Base-by-base conservation (phyloP, 352 stramenopile genomes). In the Aphanomyces invadans region DNA sequence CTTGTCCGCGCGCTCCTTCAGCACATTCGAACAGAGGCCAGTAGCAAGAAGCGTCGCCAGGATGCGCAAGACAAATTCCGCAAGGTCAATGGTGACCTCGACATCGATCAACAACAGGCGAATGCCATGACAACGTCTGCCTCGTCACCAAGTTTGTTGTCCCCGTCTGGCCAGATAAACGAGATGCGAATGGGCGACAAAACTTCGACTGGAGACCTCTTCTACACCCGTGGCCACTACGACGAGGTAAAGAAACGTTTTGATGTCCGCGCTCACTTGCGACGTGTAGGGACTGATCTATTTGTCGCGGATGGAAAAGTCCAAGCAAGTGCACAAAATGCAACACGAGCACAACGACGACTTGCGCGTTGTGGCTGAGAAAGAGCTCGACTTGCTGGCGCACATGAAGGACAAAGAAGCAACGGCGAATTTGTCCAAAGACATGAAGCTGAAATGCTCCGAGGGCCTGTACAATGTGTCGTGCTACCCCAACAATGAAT, bases 161-260 rank as follows among this genome's bases (percentile, higher is more conserved):
- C 36, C 15, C 36, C 36, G 15, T 42, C 36, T 42, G 7, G 36
- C 15, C 36, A 42, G 36, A 42, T 7, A 15, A 42, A 42, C 15
- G 15, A 7, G 7, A 15, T 32, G 49, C 7, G 17, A n/a, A 29
- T 33, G 29, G 23, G n/a, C 15, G 39, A 17, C 32, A 23, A 44
- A 19, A 3, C 44, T 1, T 57, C 42, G 10, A 57, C 21, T 39
- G 85, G 83, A 3, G 85, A 93, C 63, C 69, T 93, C 38, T 93
- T 93, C 67, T 94, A 92, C 69, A 81, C 88, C 68, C 79, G 83
- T n/a, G 85, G 85, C 0, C 78, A 87, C 44, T 94, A 92, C 66
- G 78, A 92, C 64, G 83, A 94, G 52, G 63, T 70, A 63, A 15
- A 9, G 9, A 15, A n/a, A 53, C 15, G 11, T 45, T 49, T 25